A percentile compares a stretch with the other conserved stretches of the same genome.
Conservation (phyloP, 1,284 basidiomycete genomes). For the Leccinum solheimii region DNA sequence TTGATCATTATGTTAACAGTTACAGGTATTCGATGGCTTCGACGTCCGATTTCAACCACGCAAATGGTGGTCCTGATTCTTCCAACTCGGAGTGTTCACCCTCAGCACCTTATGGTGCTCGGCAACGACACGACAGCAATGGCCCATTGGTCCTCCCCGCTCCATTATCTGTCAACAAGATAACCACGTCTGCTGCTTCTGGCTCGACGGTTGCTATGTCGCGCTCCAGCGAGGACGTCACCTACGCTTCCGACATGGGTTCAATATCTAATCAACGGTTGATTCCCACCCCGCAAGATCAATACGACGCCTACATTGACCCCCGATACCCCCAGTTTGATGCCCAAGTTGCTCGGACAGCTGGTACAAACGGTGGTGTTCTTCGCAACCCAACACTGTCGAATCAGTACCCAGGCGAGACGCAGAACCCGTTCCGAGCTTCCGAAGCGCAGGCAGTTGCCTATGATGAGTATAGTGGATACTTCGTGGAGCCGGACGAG, state of each 20-base stretch:
- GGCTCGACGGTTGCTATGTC: conserved; percentile 57
- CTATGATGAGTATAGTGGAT: conserved; percentile 40
- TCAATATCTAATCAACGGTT: conserved; percentile 60
- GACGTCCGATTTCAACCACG: conserved; percentile 66
- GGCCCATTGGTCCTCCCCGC: conserved; percentile 70
- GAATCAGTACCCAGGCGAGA: conserved; percentile 49
- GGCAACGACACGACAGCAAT: conserved; percentile 65
- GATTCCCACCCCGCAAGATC: conserved; percentile 53
- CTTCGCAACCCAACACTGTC: conserved; percentile 43
- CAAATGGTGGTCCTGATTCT: conserved; percentile 51
- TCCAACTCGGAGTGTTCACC: conserved; percentile 61
- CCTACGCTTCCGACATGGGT: conserved; percentile 52
- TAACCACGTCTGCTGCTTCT: conserved; percentile 45
- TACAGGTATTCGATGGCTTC: conserved; percentile 79
- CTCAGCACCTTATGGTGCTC: conserved; percentile 42
- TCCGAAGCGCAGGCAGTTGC: conserved; percentile 39
- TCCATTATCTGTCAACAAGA: conserved; percentile 56
- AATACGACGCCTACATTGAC: conserved; percentile 43
- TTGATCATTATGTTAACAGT: conserved; percentile 31
- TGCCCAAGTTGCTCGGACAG: conserved; percentile 43
- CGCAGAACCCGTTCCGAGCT: conserved; percentile 50
- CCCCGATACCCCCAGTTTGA: conserved; percentile 39
- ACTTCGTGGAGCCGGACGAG: conserved; percentile 41
- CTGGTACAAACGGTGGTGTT: conserved; percentile 39
- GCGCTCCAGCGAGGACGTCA: conserved; percentile 64